Percentiles rank a stretch among this genome's conserved stretches.
Evolutionary conservation across 202 grass and related monocot genomes (phyloP).

Genomic region (Cymbopogon flexuosus): DNA sequence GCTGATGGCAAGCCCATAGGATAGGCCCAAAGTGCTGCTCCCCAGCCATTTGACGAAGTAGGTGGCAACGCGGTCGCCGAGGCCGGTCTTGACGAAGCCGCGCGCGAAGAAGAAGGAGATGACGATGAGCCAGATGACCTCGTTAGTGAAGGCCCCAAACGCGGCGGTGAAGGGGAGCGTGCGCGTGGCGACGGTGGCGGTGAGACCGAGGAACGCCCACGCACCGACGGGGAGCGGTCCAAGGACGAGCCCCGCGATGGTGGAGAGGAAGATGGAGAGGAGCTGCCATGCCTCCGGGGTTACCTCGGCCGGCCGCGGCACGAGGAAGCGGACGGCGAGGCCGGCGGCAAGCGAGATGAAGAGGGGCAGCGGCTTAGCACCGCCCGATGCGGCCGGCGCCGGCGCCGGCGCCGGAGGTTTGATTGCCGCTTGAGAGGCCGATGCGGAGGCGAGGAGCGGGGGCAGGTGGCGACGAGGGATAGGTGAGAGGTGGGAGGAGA

Average conservation of each 20-base stretch:
- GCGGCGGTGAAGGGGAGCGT: constrained; percentile 74
- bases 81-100: constrained; percentile 84
- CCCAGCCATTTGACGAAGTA: constrained; percentile 89
- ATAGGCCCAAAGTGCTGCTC: constrained; percentile 68
- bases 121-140: constrained; percentile 97
- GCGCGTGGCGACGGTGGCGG: constrained; percentile 57
- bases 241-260: constrained; percentile 76
- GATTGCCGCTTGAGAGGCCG: not conserved
- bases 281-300: constrained; percentile 86
- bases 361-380: constrained; percentile 54
- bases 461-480: constrained; percentile 25
- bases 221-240: constrained; percentile 76
- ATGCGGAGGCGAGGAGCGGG: constrained; percentile 24
- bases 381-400: not conserved
- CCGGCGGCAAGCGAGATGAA: constrained; percentile 58
- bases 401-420: not conserved
- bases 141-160: constrained; percentile 72
- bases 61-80: constrained; percentile 80
- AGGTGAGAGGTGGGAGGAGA: constrained; percentile 22
- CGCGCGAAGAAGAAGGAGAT: constrained; percentile 97
- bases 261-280: constrained; percentile 82
- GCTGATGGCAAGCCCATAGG: constrained; percentile 78
- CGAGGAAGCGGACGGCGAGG: constrained; percentile 63
- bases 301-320: constrained; percentile 58
- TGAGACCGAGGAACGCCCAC: constrained; percentile 89